phyloP scores from a whole-genome alignment of 2,329 filamentous ascomycete genomes.

The Amauroascus verrucosus region DNA sequence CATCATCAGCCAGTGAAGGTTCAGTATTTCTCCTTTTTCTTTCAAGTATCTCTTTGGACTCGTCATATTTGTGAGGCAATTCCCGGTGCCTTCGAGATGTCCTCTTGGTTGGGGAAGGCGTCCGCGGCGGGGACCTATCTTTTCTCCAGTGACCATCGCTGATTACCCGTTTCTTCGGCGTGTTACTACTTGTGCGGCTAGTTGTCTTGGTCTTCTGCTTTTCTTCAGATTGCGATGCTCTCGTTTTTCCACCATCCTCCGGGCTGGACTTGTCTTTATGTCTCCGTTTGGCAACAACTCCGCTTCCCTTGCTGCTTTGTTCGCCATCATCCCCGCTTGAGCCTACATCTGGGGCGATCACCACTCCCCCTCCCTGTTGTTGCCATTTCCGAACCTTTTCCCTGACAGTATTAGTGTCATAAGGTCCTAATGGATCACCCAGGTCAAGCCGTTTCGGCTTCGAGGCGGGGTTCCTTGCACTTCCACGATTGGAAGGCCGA shows the following conservation, averaged over 20 bases:
- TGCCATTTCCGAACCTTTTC: constrained; percentile 81
- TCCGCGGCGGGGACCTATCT: constrained; percentile 40
- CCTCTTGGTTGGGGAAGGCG: constrained; percentile 31
- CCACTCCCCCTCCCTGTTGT: constrained; percentile 59
- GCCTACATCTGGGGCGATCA: constrained; percentile 51
- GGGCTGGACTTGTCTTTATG: constrained; percentile 15
- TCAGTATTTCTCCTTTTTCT: constrained; percentile 20
- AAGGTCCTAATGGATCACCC: constrained; percentile 44
- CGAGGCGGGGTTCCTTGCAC: constrained; percentile 45
- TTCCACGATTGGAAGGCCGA: constrained; percentile 39
- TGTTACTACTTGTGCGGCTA: constrained; percentile 40
- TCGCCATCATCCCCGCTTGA: constrained; percentile 44
- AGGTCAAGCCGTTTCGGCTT: constrained; percentile 45
- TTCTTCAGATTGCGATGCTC: neutral
- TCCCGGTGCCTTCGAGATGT: constrained; percentile 36
- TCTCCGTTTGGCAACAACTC: constrained; percentile 21
- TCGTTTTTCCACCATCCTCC: neutral
- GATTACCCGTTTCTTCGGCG: constrained; percentile 83
- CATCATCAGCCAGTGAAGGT: constrained; percentile 18
- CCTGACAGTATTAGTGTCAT: constrained; percentile 57
- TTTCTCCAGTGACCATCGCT: constrained; percentile 79
- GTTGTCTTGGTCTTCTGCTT: constrained; percentile 13
- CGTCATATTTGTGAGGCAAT: constrained; percentile 23
- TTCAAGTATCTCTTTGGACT: constrained; percentile 22
- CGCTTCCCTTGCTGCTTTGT: constrained; percentile 14